Evolutionary conservation across 2,329 filamentous ascomycete species (phyloP), one percentile per base, ranked within the genome.

Genomic region (Byssothecium circinans): DNA sequence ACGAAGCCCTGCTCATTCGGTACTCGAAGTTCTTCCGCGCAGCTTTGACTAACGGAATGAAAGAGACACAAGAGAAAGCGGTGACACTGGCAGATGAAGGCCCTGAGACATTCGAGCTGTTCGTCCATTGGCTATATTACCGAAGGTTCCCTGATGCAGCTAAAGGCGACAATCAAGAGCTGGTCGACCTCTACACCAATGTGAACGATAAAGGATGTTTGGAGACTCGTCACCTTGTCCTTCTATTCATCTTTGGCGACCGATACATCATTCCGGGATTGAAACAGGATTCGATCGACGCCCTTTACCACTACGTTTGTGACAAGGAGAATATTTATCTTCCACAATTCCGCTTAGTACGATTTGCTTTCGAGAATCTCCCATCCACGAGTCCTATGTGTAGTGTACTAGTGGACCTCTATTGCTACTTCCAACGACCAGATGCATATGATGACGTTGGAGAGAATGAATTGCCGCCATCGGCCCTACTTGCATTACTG

Each of bases 101-200:
- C 17, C 19, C 47, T 1, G 25, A 42, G 8, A 50, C 51, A 3
- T 59, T 69, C 27, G 54, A 62, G 22, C 38, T 62, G 41, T 61
- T 65, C 47, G 38, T 61, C n/a, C 36, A 63, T 39, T 68, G 59
- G 56, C 39, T 62, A 4, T 60, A 62, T 34, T 42, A 47, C 20
- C 38, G 49, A 10, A 37, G 39, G 11, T 41, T 53, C 11, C 48
- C 50, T 3, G 7, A 12, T 2, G n/a, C 11, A 3, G 23, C 8
- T 2, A 2, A 22, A 1, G 6, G 30, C 17, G 41, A 47, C 30
- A 14, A 45, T 27, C 17, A 18, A 11, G 32, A 47, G 11, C n/a
- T 50, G 6, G 29, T 45, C 19, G 18, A 8, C 17, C 10, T 14
- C 4, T 39, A 40, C 17, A 27, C 4, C 22, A 6, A 12, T 32